phyloP scores from a whole-genome alignment of 345 rosid species.

The Balakata baccata region DNA sequence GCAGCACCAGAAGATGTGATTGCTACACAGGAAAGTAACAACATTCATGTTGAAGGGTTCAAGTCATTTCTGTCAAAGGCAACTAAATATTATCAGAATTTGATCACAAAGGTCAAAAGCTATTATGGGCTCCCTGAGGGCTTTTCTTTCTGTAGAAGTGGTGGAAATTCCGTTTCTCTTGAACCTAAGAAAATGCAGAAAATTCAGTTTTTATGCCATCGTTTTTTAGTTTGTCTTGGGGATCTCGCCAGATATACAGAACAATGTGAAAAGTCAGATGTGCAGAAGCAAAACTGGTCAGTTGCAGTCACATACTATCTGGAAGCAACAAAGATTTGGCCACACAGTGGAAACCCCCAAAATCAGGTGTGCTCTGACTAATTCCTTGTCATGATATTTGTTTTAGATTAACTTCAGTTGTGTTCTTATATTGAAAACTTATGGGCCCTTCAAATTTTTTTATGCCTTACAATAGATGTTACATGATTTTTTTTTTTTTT shows the following conservation, averaged over 20 bases:
- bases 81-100: constrained; percentile 52
- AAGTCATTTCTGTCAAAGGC: too few species aligned
- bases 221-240: constrained; percentile 83
- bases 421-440: too few species aligned
- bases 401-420: not conserved
- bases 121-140: constrained; percentile 46
- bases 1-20: too few species aligned
- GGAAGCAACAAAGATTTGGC: too few species aligned
- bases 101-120: constrained; percentile 46
- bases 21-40: constrained; percentile 21
- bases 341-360: constrained; percentile 91
- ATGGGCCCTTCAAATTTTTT: too few species aligned
- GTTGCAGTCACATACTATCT: constrained; percentile 63
- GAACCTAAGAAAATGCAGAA: constrained; percentile 43
- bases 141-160: constrained; percentile 25
- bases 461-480: not conserved
- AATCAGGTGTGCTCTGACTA: constrained; percentile 55
- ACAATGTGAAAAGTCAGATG: constrained; percentile 45
- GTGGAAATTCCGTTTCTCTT: constrained; percentile 23
- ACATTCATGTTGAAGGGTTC: constrained; percentile 46
- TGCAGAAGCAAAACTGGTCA: constrained; percentile 77
- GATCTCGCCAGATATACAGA: constrained; percentile 89
- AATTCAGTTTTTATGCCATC: constrained; percentile 66
- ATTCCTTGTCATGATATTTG: too few species aligned
- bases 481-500: too few species aligned